Base-by-base conservation (phyloP, 2,329 filamentous ascomycete species). In the Phyllosticta citribraziliensis region DNA sequence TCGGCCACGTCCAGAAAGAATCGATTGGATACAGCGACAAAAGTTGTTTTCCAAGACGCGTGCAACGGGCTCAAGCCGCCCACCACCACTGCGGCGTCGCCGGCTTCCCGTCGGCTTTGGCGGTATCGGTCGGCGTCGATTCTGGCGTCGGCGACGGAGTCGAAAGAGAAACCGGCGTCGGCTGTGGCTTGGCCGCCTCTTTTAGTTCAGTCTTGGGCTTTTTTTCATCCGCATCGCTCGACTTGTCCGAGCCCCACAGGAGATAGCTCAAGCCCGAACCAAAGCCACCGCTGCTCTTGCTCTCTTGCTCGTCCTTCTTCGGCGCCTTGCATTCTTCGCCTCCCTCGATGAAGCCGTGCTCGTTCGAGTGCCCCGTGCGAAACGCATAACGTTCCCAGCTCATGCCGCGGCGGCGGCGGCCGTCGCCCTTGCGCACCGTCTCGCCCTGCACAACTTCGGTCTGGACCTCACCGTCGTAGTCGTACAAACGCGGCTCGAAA, bases 381-480 rank as follows among this genome's bases (percentile, higher is more conserved):
- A 60, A 60, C 33, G 58, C 58, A 25, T 56, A 55, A 35, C 58
- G 52, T 52, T 60, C 58, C 35, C 55, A 60, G 22, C 52, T 60
- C 58, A 51, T 40, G 52, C 58, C 58, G 10, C 58, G 52, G n/a
- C 58, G 52, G 33, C 27, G 35, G 35, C 52, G 51, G 52, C 27
- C 27, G 17, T 47, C 40, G 14, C 40, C 40, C 14, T 47, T 47
- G 51, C 22, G 51, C 24, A 60, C 58, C 17, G 33, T 53, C 24
- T 56, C 19, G 35, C 58, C 58, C n/a, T 60, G 35, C 33, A 50
- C 58, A 17, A 56, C n/a, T 24, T 59, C 57, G 40, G n/a, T n/a
- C 14, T 47, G 12, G 4, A 47, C 40, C 14, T 47, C 40, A 17
- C 40, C 40, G 17, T 47, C 58, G 11, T 60, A 53, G n/a, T 51